Evolutionary conservation across 352 stramenopile genomes (phyloP), one percentile per base, ranked within the genome.

Genomic region (Phytophthora ohioensis): DNA sequence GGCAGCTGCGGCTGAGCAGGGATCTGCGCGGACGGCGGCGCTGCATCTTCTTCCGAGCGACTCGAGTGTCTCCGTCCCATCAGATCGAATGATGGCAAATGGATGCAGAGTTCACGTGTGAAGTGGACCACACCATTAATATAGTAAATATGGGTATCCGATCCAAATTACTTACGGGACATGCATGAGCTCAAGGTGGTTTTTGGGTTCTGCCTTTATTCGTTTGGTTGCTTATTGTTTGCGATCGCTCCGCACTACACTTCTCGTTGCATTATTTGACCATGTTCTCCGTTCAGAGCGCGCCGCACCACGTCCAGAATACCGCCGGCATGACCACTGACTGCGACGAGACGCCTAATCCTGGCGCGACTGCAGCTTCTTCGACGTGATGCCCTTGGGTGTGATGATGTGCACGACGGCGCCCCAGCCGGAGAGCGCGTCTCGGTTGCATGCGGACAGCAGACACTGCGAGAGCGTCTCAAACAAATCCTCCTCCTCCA

Each of bases 321-420:
- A 35, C 35, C 34, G 42, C 31, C 21, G 34, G 45, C 53, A 69
- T 45, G 41, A 60, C 53, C 59, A 58, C 32, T 43, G 0, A 15
- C 21, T 36, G 49, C 27, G 30, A 46, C 43, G 48, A 63, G 15
- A 53, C 34, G 54, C 67, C 35, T 93, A 95, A 76, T 95, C 88
- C 73, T 93, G 85, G 64, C 88, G 88, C 60, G 84, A 91, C 64
- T 88, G 86, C 63, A 95, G 69, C 75, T 92, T 91, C 74, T 93
- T 92, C 36, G 88, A 92, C 27, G 78, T 92, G 65, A 95, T 89
- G 47, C 88, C 88, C 71, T 95, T 91, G 38, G 83, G 75, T 70
- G 88, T 95, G 69, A 99, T 98, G 75, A 99, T 99, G 89, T 99
- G 97, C 39, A 99, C 98, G 30, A 99, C 89, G 38, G 86, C 98